Base-by-base conservation (phyloP, 495 filamentous ascomycete species). In the Tuber brumale region DNA sequence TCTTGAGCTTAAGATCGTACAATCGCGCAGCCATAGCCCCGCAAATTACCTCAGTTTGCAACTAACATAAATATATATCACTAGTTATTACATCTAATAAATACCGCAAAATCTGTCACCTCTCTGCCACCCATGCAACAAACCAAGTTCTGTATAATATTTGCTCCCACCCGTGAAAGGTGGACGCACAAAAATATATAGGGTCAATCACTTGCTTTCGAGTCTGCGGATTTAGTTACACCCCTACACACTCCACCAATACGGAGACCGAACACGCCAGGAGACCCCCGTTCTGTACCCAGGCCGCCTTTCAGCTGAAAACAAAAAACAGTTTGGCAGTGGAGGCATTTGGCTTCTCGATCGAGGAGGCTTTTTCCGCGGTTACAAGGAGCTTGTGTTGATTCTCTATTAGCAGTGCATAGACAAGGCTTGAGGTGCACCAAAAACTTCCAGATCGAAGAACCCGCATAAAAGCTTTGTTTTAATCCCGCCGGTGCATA, bases 401-500 rank as follows among this genome's bases (percentile, higher is more conserved):
- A 46, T 46, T n/a, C n/a, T 5, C 44, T 19, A 19, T 5, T 16
- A 46, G 2, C 4, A 1, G 43, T 46, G 44, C 44, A 46, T 3
- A 19, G 44, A 19, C 16, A 5, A 19, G 2, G 16, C 16, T 0
- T 46, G 0, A 46, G 19, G 44, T 16, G 44, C 44, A 46, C 16
- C 1, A 46, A 46, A 19, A 16, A 21, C 45, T 48, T 23, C 45
- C 45, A 21, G 6, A 21, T 23, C 19, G 21, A 21, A 51, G 46
- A 51, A 51, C 46, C 5, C 5, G 45, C 19, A n/a, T 8, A 0
- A 51, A n/a, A 1, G 8, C 18, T 51, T n/a, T n/a, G 4, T 51
- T 3, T n/a, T n/a, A n/a, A 1, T 0, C 5, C 21, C 8, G 21
- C 8, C 0, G 0, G 21, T 9, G 21, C n/a, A 51, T 9, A 0